Evolutionary conservation across 495 filamentous ascomycete species (phyloP).

Genomic region (Penicillium paxilli): DNA sequence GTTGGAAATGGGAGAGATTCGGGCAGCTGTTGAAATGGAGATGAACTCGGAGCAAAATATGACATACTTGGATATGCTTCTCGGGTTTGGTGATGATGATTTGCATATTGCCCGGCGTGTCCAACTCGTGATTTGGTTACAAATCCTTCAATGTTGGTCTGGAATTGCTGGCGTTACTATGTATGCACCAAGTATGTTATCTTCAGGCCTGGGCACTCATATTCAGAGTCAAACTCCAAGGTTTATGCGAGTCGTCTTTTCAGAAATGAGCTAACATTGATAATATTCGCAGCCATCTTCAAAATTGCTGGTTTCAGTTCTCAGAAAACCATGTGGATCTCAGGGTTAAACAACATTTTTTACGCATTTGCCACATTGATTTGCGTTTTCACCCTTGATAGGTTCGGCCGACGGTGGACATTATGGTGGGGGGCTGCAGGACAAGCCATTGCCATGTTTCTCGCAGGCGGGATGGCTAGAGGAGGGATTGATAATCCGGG

Average conservation of each 20-base stretch:
- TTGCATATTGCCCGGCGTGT: conserved; percentile 31
- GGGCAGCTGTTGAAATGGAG: conserved; percentile 8
- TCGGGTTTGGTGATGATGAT: conserved; percentile 24
- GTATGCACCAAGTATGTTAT: conserved; percentile 18
- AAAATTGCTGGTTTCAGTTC: conserved; percentile 19
- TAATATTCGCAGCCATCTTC: no score
- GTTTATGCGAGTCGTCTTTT: no score
- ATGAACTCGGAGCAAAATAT: conserved; percentile 8
- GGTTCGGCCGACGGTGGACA: conserved; percentile 59
- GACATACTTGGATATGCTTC: conserved; percentile 30
- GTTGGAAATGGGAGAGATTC: neutral
- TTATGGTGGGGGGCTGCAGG: conserved; percentile 58
- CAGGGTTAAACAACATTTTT: conserved; percentile 54
- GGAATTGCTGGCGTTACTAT: conserved; percentile 31
- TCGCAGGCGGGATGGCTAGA: conserved; percentile 38
- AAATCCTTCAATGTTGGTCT: conserved; percentile 28
- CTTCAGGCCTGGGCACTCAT: no score
- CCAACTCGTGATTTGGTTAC: conserved; percentile 33
- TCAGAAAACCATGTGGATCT: conserved; percentile 39
- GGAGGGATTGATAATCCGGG: conserved; percentile 30
- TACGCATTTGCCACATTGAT: conserved; percentile 50
- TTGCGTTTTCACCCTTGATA: conserved; percentile 58
- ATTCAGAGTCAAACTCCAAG: no score
- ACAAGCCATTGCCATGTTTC: conserved; percentile 50
- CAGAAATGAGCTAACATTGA: no score